These are phyloP conservation scores for Aspergillus unguis DNA, from an alignment of 2,329 filamentous ascomycete species.

Conservation along the genomic window DNA sequence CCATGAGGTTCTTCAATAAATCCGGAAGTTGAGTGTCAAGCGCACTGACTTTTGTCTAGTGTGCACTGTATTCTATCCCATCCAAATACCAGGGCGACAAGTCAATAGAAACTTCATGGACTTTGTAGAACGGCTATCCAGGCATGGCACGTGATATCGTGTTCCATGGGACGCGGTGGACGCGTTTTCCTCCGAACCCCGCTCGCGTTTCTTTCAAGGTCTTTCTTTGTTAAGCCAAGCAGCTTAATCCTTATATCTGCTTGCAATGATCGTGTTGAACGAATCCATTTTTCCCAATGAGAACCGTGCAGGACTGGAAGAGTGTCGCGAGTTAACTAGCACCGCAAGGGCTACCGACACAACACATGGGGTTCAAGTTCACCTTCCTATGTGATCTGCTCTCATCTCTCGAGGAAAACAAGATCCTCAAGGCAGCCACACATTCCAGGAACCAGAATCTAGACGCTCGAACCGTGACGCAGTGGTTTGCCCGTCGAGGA, in stretches of 20 bases:
- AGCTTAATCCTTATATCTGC: background rate
- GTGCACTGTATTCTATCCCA: conserved; percentile 20
- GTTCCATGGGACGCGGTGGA: conserved; percentile 28
- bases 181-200: conserved; percentile 10
- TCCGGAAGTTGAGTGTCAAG: conserved; percentile 13
- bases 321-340: background rate
- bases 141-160: conserved; percentile 31
- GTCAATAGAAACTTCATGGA: too few species aligned
- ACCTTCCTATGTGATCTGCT: conserved; percentile 70
- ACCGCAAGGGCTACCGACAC: background rate
- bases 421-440: conserved; percentile 33
- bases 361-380: conserved; percentile 54
- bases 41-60: conserved; percentile 8
- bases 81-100: conserved; percentile 5
- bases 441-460: conserved; percentile 27
- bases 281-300: background rate
- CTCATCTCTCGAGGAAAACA: conserved; percentile 59
- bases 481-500: conserved; percentile 69
- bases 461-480: conserved; percentile 48
- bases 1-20: conserved; percentile 15
- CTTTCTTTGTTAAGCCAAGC: background rate
- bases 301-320: background rate
- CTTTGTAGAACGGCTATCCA: too few species aligned
- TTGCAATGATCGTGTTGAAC: background rate
- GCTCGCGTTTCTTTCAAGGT: background rate